phyloP scores from a whole-genome alignment of 2,329 filamentous ascomycete species.

The Zymoseptoria brevis region DNA sequence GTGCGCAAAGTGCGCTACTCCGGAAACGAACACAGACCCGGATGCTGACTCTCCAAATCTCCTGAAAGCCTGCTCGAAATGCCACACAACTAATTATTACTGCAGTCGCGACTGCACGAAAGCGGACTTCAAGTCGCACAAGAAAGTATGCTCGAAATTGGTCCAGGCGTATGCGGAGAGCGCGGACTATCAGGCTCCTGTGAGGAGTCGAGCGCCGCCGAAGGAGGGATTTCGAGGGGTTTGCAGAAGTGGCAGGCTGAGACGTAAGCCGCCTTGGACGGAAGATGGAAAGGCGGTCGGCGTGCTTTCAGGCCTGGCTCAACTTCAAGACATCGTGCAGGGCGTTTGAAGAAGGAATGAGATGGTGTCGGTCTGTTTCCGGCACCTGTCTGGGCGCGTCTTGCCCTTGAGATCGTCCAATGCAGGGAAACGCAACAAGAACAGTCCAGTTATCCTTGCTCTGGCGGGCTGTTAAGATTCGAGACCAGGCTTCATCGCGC shows the following conservation, averaged over 20 bases:
- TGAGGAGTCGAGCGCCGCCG: conserved; percentile 29
- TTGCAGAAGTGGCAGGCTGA: conserved; percentile 36
- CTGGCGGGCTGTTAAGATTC: background rate
- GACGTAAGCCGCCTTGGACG: conserved; percentile 13
- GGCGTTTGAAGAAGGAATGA: background rate
- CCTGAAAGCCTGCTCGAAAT: conserved; percentile 34
- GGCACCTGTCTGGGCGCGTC: background rate
- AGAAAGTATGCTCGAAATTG: conserved; percentile 32
- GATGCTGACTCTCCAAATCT: conserved; percentile 4
- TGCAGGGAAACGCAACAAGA: background rate
- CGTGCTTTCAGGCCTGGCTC: background rate
- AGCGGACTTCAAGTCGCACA: conserved; percentile 33
- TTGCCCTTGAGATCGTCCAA: background rate
- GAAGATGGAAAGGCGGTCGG: background rate
- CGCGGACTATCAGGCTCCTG: conserved; percentile 28
- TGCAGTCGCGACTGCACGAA: conserved; percentile 37
- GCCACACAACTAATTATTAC: conserved; percentile 33
- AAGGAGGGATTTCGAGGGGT: conserved; percentile 29
- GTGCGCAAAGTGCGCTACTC: conserved; percentile 11
- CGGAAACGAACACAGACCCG: conserved; percentile 7
- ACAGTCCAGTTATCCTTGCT: background rate
- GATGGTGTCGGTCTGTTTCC: background rate
- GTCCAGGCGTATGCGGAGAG: conserved; percentile 34
- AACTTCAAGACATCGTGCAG: background rate
- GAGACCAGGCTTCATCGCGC: background rate